Base-by-base conservation (phyloP, 768 basidiomycete genomes). In the Termitomyces sp. region DNA sequence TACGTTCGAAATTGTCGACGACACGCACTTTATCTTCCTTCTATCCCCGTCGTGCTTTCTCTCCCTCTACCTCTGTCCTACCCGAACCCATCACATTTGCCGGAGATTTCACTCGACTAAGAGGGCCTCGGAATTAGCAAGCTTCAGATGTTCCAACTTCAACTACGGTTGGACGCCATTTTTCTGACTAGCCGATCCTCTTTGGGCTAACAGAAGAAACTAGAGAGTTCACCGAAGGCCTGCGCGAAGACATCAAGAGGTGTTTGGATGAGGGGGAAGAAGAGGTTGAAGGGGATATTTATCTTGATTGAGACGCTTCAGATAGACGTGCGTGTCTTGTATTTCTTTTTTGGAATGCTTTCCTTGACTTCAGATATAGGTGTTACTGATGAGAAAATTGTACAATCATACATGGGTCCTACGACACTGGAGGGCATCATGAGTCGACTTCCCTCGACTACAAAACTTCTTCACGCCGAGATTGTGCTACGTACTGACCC, bases 181-280 rank as follows among this genome's bases (percentile, higher is more conserved):
- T 2, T 56, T 49, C 58, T 37, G 51, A 50, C 38, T 51, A 60
- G 12, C 41, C 29, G 3, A 23, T 57, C n/a, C 34, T 60, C 8
- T 60, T 60, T 43, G 59, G 54, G 2, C 35, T 50, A 3, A 49
- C 52, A 6, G 59, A 60, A 35, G 55, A 60, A 43, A 60, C 55
- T 7, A 47, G 59, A 27, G 59, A 60, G 19, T 60, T 60, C 47
- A 56, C 55, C 17, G 51, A 60, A 34, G 45, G 43, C 35, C 32
- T 60, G 2, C 50, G 59, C 1, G 40, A 60, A 8, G 51, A 53
- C 48, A 47, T 60, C n/a, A 27, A 4, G n/a, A 34, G 37, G n/a
- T 53, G 23, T 27, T 25, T 38, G 23, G 46, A 57, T 12, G 53
- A 59, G 54, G 58, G 54, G 40, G 45, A 55, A n/a, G 59, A 53